Evolutionary conservation across 163 green algal genomes (phyloP), one percentile per base, ranked within the genome.

Genomic region (Smithsoniella earleae): DNA sequence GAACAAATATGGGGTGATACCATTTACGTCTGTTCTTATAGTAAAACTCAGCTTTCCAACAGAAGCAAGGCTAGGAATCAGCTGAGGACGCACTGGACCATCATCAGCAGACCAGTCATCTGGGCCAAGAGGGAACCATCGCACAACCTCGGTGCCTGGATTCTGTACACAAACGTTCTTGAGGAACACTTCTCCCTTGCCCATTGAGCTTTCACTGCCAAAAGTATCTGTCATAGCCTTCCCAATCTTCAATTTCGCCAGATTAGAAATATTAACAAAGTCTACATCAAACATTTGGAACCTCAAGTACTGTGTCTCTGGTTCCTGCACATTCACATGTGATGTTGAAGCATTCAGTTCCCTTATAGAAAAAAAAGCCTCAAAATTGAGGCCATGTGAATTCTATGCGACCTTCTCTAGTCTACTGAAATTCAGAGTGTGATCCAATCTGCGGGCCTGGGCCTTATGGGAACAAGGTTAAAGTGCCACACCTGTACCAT

Each of bases 251-350:
- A 89, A 28, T 30, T 38, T 78, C 31, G 55, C 16, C 3, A 77
- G 36, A 4, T 33, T 34, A 46, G 66, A 89, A 13, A 84, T 54
- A 37, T 86, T 86, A 22, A 89, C 38, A 34, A 74, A 55, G 74
- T 89, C 86, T 20, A 77, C 58, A 76, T 89, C 84, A 58, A 80
- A 85, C 55, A 88, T 73, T 73, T 83, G 73, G 1, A 86, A 28
- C 10, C 79, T 65, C 38, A 88, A 62, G 3, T 40, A 43, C 78
- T 91, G 86, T 2, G 82, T 83, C n/a, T 79, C 69, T 20, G 84
- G 84, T 77, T 91, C 85, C 74, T 91, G 82, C 66, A 83, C 16
- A 20, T 22, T 10, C 40, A 49, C 40, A 49, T 13, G 10, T n/a
- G n/a, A n/a, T n/a, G n/a, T n/a, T n/a, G n/a, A n/a, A n/a, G n/a